Conservation (phyloP, 2,329 filamentous ascomycete species). For the Cryphonectria japonica region DNA sequence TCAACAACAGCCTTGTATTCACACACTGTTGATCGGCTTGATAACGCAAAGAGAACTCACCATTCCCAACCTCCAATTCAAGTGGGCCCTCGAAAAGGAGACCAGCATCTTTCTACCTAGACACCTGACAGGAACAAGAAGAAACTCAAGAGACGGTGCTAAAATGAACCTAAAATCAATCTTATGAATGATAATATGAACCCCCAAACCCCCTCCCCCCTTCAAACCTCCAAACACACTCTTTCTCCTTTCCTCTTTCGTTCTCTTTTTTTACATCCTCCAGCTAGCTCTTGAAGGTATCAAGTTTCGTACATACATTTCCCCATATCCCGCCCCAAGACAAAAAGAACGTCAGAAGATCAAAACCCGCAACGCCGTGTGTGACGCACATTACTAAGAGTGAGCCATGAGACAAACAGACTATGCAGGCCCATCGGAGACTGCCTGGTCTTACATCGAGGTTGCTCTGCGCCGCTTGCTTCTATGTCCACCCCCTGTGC, state of each 20-base stretch:
- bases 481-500: conserved; percentile 32
- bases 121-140: conserved; percentile 4
- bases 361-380: conserved; percentile 18
- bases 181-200: background rate
- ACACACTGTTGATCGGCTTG: background rate
- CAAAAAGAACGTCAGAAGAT: background rate
- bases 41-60: background rate
- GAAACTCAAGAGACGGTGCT: background rate
- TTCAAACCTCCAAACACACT: background rate
- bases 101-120: conserved; percentile 4
- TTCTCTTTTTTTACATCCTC: too few relatives aligned
- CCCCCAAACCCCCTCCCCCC: background rate
- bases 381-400: background rate
- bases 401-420: background rate
- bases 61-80: background rate
- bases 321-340: background rate
- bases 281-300: background rate
- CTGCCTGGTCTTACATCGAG: conserved; percentile 39
- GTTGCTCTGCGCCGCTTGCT: conserved; percentile 48
- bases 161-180: background rate
- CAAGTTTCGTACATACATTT: conserved; percentile 1
- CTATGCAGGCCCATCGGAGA: background rate
- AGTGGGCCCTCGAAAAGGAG: background rate
- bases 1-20: background rate
- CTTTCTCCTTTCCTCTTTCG: background rate